A percentile compares a stretch with the other conserved stretches of the same genome.
phyloP scores from a whole-genome alignment of 306 rosid genomes.

The Crataegus laevigata region DNA sequence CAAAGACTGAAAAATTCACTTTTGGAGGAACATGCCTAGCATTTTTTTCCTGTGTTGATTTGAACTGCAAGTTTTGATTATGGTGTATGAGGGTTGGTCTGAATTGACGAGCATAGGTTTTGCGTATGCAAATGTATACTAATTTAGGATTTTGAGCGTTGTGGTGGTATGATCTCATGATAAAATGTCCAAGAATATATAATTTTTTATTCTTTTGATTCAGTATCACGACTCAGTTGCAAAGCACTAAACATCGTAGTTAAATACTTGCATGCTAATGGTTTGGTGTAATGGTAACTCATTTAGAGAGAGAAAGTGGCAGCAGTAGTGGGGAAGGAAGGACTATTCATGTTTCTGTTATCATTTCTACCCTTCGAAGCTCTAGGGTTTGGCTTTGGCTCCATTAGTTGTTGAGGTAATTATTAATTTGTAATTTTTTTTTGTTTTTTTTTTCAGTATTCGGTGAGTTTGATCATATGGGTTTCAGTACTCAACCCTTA shows the following conservation, averaged over 20 bases:
- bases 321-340: background rate
- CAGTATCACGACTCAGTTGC: background rate
- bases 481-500: too few species aligned
- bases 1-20: background rate
- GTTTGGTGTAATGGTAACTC: background rate
- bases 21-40: background rate
- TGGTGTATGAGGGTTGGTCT: background rate
- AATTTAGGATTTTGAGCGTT: background rate
- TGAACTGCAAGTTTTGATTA: background rate
- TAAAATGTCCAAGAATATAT: background rate
- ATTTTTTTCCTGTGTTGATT: background rate
- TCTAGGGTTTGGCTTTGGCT: background rate
- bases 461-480: too few species aligned
- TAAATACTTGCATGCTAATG: background rate
- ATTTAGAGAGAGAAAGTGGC: background rate
- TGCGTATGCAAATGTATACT: background rate
- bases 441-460: too few species aligned
- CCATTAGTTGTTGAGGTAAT: too few species aligned
- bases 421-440: too few species aligned
- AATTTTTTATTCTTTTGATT: background rate
- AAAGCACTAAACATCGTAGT: background rate
- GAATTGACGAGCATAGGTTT: background rate
- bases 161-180: background rate
- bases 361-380: background rate
- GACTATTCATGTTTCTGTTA: background rate